Base-by-base conservation (phyloP, 192 early-diverging fungal genomes). In the Backusella luteola region DNA sequence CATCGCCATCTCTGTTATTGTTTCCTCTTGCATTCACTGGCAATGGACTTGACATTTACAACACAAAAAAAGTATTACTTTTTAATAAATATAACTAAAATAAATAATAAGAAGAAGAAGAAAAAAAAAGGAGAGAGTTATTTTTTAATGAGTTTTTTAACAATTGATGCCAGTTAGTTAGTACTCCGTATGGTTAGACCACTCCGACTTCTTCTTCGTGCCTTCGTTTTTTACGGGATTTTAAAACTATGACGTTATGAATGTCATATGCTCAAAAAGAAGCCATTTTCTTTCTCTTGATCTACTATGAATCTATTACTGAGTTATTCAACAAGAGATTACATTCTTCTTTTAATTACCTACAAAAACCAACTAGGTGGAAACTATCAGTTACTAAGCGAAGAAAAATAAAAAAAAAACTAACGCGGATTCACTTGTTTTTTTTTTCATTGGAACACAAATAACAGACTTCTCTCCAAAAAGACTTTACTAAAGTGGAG, bases 21-120 rank as follows among this genome's bases (percentile, higher is more conserved):
- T 66, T 21, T 17, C 21, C 29, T 71, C 67, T 75, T 34, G 74
- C 74, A 75, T 75, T 75, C 29, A 75, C 74, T 39, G 74, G 74
- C 39, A 75, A 75, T 42, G 74, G 74, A 14, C 59, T 42, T 26
- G 66, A 67, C 74, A 75, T 75, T 63, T 63, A 49, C 19, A 19
- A 21, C 8, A 56, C 8, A 56, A 53, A 26, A 12, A 56, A 23
- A 23, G 49, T 6, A 17, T 17, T 44, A 44, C 3, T 17, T 44
- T 44, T 44, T 44, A 59, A 26, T 11, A 59, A 59, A 59, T 59
- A 26, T 2, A 6, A 8, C 9, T 21, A 59, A 59, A 59, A 59
- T 21, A 59, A 59, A 26, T 26, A 23, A 23, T 0, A 59, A 29
- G 8, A n/a, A 56, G 21, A 53, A 23, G 2, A 56, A 56, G 53